Conservation (phyloP, 768 basidiomycete genomes). For the Gloeopeniophorella convolvens region DNA sequence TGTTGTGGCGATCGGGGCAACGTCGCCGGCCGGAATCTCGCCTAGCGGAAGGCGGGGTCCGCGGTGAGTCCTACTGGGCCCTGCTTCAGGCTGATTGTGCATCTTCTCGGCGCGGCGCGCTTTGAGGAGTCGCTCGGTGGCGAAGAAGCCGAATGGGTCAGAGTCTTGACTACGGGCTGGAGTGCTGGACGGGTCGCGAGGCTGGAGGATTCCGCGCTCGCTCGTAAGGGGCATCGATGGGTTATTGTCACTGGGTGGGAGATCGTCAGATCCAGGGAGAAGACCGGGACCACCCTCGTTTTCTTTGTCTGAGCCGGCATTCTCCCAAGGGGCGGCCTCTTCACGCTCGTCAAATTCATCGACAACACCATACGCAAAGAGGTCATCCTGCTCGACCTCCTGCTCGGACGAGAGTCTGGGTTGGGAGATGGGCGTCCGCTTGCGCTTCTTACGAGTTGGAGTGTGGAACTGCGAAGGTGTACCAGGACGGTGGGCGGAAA, state of each 20-base stretch:
- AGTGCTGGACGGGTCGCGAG: slow-evolving; percentile 1
- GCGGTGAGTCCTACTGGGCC: slow-evolving; percentile 4
- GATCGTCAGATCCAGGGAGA: slow-evolving; percentile 4
- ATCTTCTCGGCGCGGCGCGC: slow-evolving; percentile 7
- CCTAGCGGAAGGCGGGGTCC: slow-evolving; percentile 15
- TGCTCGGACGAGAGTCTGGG: slow-evolving; percentile 5
- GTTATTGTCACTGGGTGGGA: not conserved
- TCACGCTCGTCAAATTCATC: slow-evolving; percentile 15
- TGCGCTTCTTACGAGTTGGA: slow-evolving; percentile 14
- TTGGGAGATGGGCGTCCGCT: slow-evolving; percentile 6
- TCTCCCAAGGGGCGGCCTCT: slow-evolving; percentile 17
- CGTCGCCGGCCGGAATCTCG: slow-evolving; percentile 4
- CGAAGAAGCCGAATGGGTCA: slow-evolving; percentile 21
- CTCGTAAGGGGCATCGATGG: not conserved
- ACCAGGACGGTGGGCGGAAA: slow-evolving; percentile 1
- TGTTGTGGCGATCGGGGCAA: not conserved
- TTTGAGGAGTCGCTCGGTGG: slow-evolving; percentile 19
- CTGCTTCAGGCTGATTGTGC: not conserved
- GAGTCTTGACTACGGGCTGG: slow-evolving; percentile 11
- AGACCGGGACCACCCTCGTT: not conserved
- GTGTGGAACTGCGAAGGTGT: slow-evolving; percentile 16
- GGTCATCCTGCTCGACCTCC: slow-evolving; percentile 12
- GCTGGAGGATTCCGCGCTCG: slow-evolving; percentile 21
- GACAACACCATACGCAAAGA: slow-evolving; percentile 15
- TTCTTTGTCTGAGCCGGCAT: slow-evolving; percentile 20